Conservation (phyloP, 805 yeast species). For the Kazachstania martiniae region DNA sequence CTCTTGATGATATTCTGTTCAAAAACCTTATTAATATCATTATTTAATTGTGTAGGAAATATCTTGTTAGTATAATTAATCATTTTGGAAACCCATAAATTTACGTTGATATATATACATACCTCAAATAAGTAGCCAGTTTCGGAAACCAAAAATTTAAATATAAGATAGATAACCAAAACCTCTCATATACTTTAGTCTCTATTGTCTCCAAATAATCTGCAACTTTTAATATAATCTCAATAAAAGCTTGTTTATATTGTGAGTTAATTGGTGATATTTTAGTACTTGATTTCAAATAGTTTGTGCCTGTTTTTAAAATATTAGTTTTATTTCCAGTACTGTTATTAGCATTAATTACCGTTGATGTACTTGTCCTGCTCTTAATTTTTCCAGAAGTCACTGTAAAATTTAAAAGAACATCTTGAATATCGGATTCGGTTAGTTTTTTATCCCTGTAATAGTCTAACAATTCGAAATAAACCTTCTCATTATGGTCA, state of each 20-base stretch:
- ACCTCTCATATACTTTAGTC: constrained; percentile 11
- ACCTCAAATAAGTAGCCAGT: constrained; percentile 12
- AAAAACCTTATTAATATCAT: neutral
- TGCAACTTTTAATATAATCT: constrained; percentile 4
- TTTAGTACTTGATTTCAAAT: too few species aligned
- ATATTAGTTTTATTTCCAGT: too few species aligned
- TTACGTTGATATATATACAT: constrained; percentile 7
- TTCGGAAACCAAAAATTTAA: constrained; percentile 17
- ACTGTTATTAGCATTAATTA: too few species aligned
- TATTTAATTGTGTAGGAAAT: neutral
- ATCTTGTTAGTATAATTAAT: constrained; percentile 1
- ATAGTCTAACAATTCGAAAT: too few species aligned
- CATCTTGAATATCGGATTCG: too few species aligned
- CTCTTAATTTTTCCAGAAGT: too few species aligned
- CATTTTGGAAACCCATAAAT: too few species aligned
- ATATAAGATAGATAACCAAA: constrained; percentile 16
- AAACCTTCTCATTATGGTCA: too few species aligned
- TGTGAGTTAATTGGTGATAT: constrained; percentile 2
- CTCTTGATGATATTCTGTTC: neutral
- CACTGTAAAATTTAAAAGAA: too few species aligned
- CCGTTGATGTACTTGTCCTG: too few species aligned
- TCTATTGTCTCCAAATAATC: constrained; percentile 11
- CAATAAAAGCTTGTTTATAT: constrained; percentile 6
- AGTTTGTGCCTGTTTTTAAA: too few species aligned
- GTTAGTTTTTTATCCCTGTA: too few species aligned